Evolutionary conservation across 2,329 filamentous ascomycete species (phyloP), one percentile per base, ranked within the genome.

Genomic region (Calonectria leucothoes): DNA sequence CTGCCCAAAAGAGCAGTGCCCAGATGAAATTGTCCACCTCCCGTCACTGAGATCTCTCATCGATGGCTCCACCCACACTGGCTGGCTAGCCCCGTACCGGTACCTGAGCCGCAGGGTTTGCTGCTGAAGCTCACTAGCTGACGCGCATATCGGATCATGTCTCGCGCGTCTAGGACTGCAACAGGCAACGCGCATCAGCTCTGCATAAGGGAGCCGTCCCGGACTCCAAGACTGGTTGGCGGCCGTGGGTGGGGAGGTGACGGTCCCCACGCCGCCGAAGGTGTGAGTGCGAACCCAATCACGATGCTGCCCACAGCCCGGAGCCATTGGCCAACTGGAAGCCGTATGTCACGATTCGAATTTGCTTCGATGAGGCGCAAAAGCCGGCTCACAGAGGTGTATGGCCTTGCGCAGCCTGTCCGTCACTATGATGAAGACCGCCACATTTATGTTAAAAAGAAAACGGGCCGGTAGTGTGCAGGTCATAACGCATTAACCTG

Each of bases 81-180:
- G 66, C 39, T 49, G 55, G 52, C 42, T 52, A 67, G 68, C 39
- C 66, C 74, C 66, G 78, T 80, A 80, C 77, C 74, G 75, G 78
- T 80, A 80, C 79, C 76, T 79, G 78, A 71, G 69, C 20, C 66
- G 71, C 76, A 76, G 77, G 78, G 79, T 74, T 78, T 49, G 27
- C 23, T 73, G 57, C 74, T 78, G 77, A 80, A 80, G 77, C 74
- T 78, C 79, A 75, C 79, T 80, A 80, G 78, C 75, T 80, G 79
- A 80, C 79, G 79, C 79, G 79, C 79, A 80, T 80, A 80, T 80
- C 79, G 79, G 79, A 80, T 77, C 77, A 80, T 80, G 75, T 80
- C 72, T 80, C 75, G 74, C 79, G 78, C 78, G 76, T 81, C 78
- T 80, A 80, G 74, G 73, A 78, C 79, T 79, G 71, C 73, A 80